phyloP scores from a whole-genome alignment of 2,329 filamentous ascomycete genomes.

The Paecilomyces sp. region DNA sequence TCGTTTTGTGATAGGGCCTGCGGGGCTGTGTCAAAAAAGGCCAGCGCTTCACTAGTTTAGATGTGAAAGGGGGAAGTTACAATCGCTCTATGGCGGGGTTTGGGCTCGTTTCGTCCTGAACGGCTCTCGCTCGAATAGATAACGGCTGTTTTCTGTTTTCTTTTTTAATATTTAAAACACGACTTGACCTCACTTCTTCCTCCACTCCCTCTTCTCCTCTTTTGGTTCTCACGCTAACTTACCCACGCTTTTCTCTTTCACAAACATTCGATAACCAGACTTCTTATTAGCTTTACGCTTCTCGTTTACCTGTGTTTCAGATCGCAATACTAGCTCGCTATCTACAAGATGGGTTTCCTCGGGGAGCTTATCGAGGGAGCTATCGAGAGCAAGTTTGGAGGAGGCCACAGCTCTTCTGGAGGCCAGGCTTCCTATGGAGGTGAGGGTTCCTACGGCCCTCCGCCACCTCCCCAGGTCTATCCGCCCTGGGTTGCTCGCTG shows the following conservation, averaged over 20 bases:
- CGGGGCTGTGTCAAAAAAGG: background rate
- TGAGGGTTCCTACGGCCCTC: background rate
- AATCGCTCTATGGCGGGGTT: background rate
- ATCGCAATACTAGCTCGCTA: background rate
- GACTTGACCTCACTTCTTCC: too few species aligned
- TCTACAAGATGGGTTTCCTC: background rate
- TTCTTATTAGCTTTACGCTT: too few species aligned
- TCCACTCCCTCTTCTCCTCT: background rate
- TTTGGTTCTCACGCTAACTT: background rate
- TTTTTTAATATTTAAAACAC: too few species aligned
- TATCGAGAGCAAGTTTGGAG: background rate
- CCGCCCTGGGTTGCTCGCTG: slow-evolving; percentile 41
- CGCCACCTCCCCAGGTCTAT: slow-evolving; percentile 35
- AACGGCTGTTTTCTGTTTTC: background rate
- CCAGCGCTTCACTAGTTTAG: background rate
- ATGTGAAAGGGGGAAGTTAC: background rate
- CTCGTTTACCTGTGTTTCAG: background rate
- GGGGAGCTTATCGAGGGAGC: background rate
- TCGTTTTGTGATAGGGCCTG: background rate
- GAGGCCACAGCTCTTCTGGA: slow-evolving; percentile 37
- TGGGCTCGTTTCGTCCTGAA: background rate
- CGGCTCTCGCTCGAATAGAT: background rate
- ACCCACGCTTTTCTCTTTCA: background rate
- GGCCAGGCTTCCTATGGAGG: background rate
- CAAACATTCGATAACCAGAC: too few species aligned